These are phyloP conservation scores for Sporopachydermia cereana DNA, from an alignment of 1,139 yeast species.

Conservation along the genomic window DNA sequence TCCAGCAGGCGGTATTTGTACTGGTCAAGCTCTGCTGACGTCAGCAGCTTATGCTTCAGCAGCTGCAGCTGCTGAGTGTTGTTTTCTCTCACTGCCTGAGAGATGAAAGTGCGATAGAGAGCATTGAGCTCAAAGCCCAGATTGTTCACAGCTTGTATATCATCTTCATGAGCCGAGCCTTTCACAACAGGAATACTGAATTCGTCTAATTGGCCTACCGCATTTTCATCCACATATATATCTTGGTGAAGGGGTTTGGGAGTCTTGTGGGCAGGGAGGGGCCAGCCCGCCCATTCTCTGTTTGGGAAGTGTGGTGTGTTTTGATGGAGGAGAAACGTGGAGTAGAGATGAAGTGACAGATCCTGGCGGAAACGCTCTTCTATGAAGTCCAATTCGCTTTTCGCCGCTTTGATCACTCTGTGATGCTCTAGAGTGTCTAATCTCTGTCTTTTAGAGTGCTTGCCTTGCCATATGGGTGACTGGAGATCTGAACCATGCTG, in stretches of 20 bases:
- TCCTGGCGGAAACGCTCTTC: conserved; percentile 37
- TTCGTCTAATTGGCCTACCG: conserved; percentile 8
- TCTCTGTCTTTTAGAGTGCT: not conserved
- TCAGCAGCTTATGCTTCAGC: not conserved
- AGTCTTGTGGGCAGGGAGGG: conserved; percentile 24
- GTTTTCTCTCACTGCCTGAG: not conserved
- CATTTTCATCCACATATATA: conserved; percentile 14
- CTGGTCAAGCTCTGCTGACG: not conserved
- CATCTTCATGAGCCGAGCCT: conserved; percentile 7
- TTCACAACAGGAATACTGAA: not conserved
- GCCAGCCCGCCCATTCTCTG: conserved; percentile 37
- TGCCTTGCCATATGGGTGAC: not conserved
- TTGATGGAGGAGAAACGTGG: conserved; percentile 30
- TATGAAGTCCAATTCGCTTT: conserved; percentile 25
- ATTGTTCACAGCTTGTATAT: conserved; percentile 20
- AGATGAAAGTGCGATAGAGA: conserved; percentile 11
- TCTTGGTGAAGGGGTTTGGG: conserved; percentile 27
- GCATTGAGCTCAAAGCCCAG: conserved; percentile 32
- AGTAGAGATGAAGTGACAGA: conserved; percentile 41
- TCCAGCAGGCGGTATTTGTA: not conserved
- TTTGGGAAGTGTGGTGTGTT: conserved; percentile 31
- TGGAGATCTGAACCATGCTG: not conserved
- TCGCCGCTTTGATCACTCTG: conserved; percentile 11
- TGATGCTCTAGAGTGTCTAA: not conserved
- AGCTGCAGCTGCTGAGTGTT: not conserved